phyloP scores from a whole-genome alignment of 768 basidiomycete genomes.

The Butyriboletus loyo region DNA sequence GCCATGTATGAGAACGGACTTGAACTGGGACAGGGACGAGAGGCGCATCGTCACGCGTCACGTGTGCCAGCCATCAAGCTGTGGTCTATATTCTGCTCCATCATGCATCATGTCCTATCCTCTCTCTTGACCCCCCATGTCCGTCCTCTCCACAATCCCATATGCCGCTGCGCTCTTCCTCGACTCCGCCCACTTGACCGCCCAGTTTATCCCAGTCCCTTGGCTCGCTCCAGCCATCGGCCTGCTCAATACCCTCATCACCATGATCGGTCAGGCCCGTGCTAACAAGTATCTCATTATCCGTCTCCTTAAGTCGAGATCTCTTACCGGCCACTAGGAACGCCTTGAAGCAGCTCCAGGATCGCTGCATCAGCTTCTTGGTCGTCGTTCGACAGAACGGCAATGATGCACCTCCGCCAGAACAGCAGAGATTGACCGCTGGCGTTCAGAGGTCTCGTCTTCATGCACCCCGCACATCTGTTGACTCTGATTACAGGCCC shows the following conservation, averaged over 20 bases:
- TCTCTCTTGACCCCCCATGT: constrained; percentile 10
- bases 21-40: constrained; percentile 52
- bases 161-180: constrained; percentile 13
- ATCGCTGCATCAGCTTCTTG: constrained; percentile 45
- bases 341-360: constrained; percentile 43
- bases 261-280: constrained; percentile 45
- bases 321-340: constrained; percentile 29
- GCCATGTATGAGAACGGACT: constrained; percentile 61
- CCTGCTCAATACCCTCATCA: constrained; percentile 41
- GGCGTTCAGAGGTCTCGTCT: constrained; percentile 31
- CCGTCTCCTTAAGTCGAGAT: not conserved
- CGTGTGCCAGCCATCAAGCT: constrained; percentile 25
- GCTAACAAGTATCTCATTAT: constrained; percentile 42
- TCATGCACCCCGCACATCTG: not conserved
- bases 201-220: constrained; percentile 48
- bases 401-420: constrained; percentile 26
- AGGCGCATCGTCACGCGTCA: constrained; percentile 36
- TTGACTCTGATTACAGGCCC: constrained; percentile 4
- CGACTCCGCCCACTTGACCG: constrained; percentile 40
- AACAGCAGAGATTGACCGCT: constrained; percentile 32
- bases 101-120: not conserved
- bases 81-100: constrained; percentile 2
- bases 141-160: constrained; percentile 9
- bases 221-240: constrained; percentile 43
- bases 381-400: constrained; percentile 36